Evolutionary conservation across 768 basidiomycete species (phyloP), one percentile per base, ranked within the genome.

Genomic region (Termitomyces eurrhizus): DNA sequence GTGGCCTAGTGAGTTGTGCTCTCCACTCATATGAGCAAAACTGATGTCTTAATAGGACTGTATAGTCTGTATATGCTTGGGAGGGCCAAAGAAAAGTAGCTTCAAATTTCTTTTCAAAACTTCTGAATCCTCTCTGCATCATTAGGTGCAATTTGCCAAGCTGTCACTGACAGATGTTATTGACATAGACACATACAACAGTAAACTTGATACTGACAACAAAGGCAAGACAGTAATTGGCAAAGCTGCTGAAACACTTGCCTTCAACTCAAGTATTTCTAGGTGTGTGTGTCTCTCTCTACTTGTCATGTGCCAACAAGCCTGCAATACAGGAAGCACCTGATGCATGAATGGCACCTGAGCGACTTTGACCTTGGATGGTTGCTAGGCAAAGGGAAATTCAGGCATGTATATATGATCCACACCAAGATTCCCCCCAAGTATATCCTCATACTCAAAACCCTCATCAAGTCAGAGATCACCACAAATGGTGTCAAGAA

Each of bases 391-490:
- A 98, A 98, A 73, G 97, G 97, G 54, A 98, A 98, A 77, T 99
- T 98, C 65, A 96, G 96, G 1, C 89, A 93, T 2, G 97, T 99
- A 14, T 98, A 99, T 80, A 95, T 98, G 89, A 93, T 96, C 41
- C 86, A 95, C 57, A 98, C 96, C 26, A 96, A 95, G 72, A 72
- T 77, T 59, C 83, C 87, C 59, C 93, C 94, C 0, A 84, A 88
- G 59, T 98, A 92, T 78, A 96, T 97, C 71, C 84, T 98, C 68
- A 95, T 96, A 16, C 86, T 98, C 74, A 98, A 98, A 75, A 95
- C 92, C 62, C 81, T 98, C 58, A 93, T 95, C 82, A 99, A 98
- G 77, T 89, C 90, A 51, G 97, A 99, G 74, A 90, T 99, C 68
- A 85, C 98, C 56, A 80, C 89, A 64, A 87, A 87, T 62, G 86